phyloP scores from a whole-genome alignment of 257 asterid species.

The Nicotiana obtusifolia region DNA sequence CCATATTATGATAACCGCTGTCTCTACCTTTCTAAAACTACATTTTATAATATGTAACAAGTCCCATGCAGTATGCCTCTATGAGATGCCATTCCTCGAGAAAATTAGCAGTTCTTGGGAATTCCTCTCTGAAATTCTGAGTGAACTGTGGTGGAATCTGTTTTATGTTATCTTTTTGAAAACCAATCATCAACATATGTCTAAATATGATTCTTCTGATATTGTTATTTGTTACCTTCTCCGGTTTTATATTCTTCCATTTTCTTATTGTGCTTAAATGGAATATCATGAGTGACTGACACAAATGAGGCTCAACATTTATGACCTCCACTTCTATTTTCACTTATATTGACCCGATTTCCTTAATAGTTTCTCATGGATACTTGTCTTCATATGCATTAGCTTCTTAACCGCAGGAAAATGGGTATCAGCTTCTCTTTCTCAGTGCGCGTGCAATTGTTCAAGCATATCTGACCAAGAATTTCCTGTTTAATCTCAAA shows the following conservation, averaged over 20 bases:
- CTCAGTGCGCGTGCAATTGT: conserved; percentile 98
- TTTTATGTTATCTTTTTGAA: neutral
- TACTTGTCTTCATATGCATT: neutral
- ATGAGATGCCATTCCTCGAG: neutral
- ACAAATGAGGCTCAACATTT: neutral
- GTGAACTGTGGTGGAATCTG: neutral
- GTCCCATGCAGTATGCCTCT: neutral
- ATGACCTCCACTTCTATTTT: neutral
- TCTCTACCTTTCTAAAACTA: neutral
- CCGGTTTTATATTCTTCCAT: neutral
- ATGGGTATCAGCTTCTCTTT: conserved; percentile 94
- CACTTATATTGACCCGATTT: neutral
- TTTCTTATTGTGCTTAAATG: neutral
- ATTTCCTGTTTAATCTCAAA: conserved; percentile 84
- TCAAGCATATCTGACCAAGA: conserved; percentile 90
- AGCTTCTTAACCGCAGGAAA: conserved; percentile 49
- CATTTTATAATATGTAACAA: neutral
- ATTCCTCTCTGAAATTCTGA: neutral
- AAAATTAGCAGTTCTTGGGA: neutral
- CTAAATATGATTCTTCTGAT: neutral
- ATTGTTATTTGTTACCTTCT: neutral
- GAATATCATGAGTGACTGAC: neutral
- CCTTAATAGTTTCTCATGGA: neutral
- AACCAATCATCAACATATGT: neutral
- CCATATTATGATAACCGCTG: neutral